phyloP scores from a whole-genome alignment of 352 stramenopile species.

The Phytopythium sindhum region DNA sequence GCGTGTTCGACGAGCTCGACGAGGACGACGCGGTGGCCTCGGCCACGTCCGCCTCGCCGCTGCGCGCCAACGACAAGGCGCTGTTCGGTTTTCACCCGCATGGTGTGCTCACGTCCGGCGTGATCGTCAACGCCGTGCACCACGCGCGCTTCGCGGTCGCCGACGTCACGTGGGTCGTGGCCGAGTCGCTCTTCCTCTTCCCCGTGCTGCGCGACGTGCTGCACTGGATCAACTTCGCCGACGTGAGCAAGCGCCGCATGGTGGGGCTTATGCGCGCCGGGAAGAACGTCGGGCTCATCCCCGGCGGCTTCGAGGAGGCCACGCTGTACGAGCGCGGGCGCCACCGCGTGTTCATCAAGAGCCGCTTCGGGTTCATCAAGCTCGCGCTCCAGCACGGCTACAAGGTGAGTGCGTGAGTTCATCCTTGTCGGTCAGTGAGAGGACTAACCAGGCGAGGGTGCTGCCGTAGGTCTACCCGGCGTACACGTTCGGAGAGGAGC shows the following conservation, averaged over 20 bases:
- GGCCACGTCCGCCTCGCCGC: slow-evolving; percentile 5
- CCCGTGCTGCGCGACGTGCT: slow-evolving; percentile 64
- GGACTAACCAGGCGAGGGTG: background rate
- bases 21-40: slow-evolving; percentile 5
- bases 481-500: slow-evolving; percentile 92
- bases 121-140: slow-evolving; percentile 51
- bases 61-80: slow-evolving; percentile 16
- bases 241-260: slow-evolving; percentile 50
- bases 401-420: slow-evolving; percentile 33
- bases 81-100: slow-evolving; percentile 64
- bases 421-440: background rate
- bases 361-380: slow-evolving; percentile 92
- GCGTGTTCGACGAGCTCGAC: slow-evolving; percentile 44
- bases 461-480: slow-evolving; percentile 46
- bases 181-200: slow-evolving; percentile 69
- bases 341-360: slow-evolving; percentile 91
- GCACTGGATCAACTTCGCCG: slow-evolving; percentile 63
- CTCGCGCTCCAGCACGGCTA: slow-evolving; percentile 90
- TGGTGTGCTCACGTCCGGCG: slow-evolving; percentile 54
- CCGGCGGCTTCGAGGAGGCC: slow-evolving; percentile 94
- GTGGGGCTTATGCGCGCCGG: slow-evolving; percentile 40
- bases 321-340: slow-evolving; percentile 76
- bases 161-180: slow-evolving; percentile 57
- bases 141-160: slow-evolving; percentile 43
- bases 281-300: slow-evolving; percentile 77